A percentile compares a stretch with the other conserved stretches of the same genome.
phyloP scores from a whole-genome alignment of 164 flowering plant species.

The Stephania cephalantha region DNA sequence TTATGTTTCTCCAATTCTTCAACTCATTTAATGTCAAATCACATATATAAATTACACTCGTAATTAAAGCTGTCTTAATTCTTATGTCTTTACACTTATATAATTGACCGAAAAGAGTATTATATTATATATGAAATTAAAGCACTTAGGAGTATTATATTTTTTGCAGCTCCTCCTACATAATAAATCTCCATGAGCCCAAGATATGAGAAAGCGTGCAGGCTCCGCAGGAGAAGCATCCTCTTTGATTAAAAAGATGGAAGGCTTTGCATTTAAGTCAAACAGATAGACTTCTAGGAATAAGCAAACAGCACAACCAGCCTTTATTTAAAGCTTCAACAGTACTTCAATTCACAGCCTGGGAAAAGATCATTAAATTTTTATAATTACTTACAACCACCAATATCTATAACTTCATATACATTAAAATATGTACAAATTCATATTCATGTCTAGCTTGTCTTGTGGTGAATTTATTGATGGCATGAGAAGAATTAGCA shows the following conservation, averaged over 20 bases:
- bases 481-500: too few species aligned
- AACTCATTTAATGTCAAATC: too few species aligned
- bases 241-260: slow-evolving; percentile 20
- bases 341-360: not conserved
- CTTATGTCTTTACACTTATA: too few species aligned
- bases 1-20: too few species aligned
- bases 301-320: slow-evolving; percentile 22
- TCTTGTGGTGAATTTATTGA: too few species aligned
- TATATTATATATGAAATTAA: not conserved
- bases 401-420: not conserved
- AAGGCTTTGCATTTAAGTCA: slow-evolving; percentile 28
- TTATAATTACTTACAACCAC: not conserved
- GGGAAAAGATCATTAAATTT: too few species aligned
- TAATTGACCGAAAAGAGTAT: too few species aligned
- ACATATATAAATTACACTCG: too few species aligned
- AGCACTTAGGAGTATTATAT: not conserved
- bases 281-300: slow-evolving; percentile 28
- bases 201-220: not conserved
- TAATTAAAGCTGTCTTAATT: too few species aligned
- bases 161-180: not conserved
- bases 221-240: not conserved
- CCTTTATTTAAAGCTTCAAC: not conserved
- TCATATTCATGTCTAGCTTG: not conserved
- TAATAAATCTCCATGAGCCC: not conserved
- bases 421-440: too few species aligned